Evolutionary conservation across 108 stramenopile species (phyloP), one percentile per base, ranked within the genome.

Genomic region (Nitzschia sp.): DNA sequence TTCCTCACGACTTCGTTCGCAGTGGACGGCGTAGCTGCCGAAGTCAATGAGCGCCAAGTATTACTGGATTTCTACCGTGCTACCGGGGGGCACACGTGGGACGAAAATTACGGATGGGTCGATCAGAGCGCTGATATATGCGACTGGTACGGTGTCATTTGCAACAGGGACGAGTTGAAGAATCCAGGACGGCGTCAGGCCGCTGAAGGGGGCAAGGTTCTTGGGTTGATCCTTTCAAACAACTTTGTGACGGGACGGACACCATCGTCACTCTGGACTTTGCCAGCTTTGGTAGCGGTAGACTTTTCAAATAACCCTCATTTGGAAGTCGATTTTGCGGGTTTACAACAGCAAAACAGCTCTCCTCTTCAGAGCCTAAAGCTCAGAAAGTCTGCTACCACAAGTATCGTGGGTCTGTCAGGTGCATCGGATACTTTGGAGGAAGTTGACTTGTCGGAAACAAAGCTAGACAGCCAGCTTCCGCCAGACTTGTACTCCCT

Each of bases 401-500:
- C 72, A 36, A 58, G 55, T 28, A 45, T 64, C 25, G 54, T 46
- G 21, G 72, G 59, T 8, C 29, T 72, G 3, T 0, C 1, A 21
- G 55, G 53, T 1, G 54, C 45, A 1, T 21, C 54, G 27, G 54
- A 31, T n/a, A 64, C 72, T 8, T 24, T 72, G 25, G 29, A 38
- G 18, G 42, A 47, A 46, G 18, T 72, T 21, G 42, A 54, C n/a
- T 23, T 72, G 17, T 57, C 63, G 5, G 55, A 58, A 3, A 57
- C 34, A 24, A 57, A 64, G 18, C 54, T 72, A 29, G 45, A 48
- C n/a, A 46, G 53, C 0, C 42, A 57, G n/a, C 54, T 89, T 36
- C 84, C 85, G 21, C 28, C 71, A 25, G 85, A 89, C 15, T 32
- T 89, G 26, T 78, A 83, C 25, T 68, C 72, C 33, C 59, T 90